Base-by-base conservation (phyloP, 192 early-diverging fungal species). In the Backusella sp. region DNA sequence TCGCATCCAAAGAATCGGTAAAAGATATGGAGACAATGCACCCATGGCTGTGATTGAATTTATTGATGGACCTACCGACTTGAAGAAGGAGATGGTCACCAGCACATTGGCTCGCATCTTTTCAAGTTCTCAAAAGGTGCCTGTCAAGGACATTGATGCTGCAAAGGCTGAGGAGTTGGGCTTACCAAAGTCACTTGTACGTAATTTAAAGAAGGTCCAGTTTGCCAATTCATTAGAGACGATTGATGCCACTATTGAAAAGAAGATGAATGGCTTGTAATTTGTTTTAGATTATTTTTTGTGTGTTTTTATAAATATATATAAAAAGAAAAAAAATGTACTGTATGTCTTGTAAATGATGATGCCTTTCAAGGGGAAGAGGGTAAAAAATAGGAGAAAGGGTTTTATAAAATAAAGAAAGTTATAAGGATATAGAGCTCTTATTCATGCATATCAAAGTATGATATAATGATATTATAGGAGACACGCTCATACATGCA, bases 1-100 rank as follows among this genome's bases (percentile, higher is more conserved):
- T 6, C 95, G 97, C 36, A 87, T 99, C 32, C 88, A 94, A 71
- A 85, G 87, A 34, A 87, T 92, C 69, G 95, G 94, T 30, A 88
- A 86, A 82, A 90, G 93, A 67, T 86, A 90, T 65, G 89, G 91
- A 46, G 97, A 98, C 83, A 86, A 92, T 74, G 95, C 96, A 1
- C 93, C 94, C 6, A 90, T 94, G 83, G 96, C 96, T 3, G 88
- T 96, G 65, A 90, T 99, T 37, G 97, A 99, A 83, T 92, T 95
- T 68, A 91, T 98, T 17, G 93, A 94, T 81, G 90, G 91, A 72
- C 93, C 92, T 11, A 86, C 86, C 46, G 97, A 99, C 73, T 79
- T 93, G 42, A 86, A 86, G 71, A 90, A 89, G 62, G 82, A 85
- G 35, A 67, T 84, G 35, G 73, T 87, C 17, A 79, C 85, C 53